Conservation (phyloP, 768 basidiomycete species). For the Russula emetica region DNA sequence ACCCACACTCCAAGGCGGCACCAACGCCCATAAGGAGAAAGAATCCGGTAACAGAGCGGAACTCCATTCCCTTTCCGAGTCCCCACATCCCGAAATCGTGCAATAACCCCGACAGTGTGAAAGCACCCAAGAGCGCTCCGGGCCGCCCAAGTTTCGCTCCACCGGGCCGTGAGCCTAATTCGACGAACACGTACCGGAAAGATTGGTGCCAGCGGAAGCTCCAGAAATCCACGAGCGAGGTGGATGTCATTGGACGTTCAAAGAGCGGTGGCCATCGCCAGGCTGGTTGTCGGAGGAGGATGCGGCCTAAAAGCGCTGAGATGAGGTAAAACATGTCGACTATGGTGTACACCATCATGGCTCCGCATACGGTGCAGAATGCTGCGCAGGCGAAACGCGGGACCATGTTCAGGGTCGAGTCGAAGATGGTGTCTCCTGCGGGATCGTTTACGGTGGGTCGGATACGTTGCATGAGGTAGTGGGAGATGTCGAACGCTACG, state of each 20-base stretch:
- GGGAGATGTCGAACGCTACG: slow-evolving; percentile 9
- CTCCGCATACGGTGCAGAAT: slow-evolving; percentile 18
- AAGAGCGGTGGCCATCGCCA: slow-evolving; percentile 38
- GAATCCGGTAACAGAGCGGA: slow-evolving; percentile 43
- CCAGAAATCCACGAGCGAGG: slow-evolving; percentile 42
- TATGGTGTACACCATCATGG: slow-evolving; percentile 14
- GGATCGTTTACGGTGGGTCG: slow-evolving; percentile 10
- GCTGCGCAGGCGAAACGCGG: not conserved
- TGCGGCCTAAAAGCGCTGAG: slow-evolving; percentile 30
- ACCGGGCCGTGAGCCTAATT: slow-evolving; percentile 35
- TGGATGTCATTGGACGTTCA: slow-evolving; percentile 37
- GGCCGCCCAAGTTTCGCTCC: slow-evolving; percentile 42
- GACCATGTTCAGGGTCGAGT: not conserved
- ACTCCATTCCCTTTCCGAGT: slow-evolving; percentile 52
- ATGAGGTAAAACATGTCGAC: slow-evolving; percentile 30
- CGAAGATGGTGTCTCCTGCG: slow-evolving; percentile 21
- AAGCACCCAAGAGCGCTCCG: slow-evolving; percentile 54
- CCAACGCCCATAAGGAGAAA: slow-evolving; percentile 59
- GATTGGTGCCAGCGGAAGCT: slow-evolving; percentile 40
- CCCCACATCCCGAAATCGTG: slow-evolving; percentile 59
- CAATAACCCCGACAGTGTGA: slow-evolving; percentile 52
- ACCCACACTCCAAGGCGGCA: slow-evolving; percentile 46
- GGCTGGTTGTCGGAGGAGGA: slow-evolving; percentile 34
- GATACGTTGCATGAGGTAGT: slow-evolving; percentile 7
- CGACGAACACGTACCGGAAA: slow-evolving; percentile 35